Percentiles rank a stretch among this genome's conserved stretches.
phyloP scores from a whole-genome alignment of 176 grass and related monocot genomes.

The Hsuehochloa calcarea region DNA sequence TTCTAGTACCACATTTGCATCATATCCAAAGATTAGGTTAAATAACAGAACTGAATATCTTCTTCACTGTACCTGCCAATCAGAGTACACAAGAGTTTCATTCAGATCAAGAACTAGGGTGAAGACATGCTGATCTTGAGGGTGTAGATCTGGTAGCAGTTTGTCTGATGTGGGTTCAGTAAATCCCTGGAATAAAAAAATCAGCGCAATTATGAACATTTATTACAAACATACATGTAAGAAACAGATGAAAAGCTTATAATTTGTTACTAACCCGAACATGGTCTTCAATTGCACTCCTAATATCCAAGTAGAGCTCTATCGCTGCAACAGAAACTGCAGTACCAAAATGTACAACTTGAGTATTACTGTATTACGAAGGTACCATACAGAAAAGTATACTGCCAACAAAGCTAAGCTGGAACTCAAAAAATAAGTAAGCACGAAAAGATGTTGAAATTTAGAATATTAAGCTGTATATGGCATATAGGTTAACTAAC shows the following conservation, averaged over 20 bases:
- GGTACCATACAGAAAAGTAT: conserved; percentile 18
- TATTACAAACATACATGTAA: conserved; percentile 12
- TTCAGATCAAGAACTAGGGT: conserved; percentile 96
- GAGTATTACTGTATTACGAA: conserved; percentile 24
- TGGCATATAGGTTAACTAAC: not conserved
- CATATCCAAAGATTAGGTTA: conserved; percentile 14
- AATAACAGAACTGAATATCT: not conserved
- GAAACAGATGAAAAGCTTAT: not conserved
- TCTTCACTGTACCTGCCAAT: conserved; percentile 70
- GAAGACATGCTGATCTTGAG: conserved; percentile 59
- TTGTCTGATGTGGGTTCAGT: conserved; percentile 98
- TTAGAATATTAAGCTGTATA: not conserved
- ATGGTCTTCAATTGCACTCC: conserved; percentile 67
- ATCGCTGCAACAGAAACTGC: conserved; percentile 64
- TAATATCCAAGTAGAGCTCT: conserved; percentile 69
- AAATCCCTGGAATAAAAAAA: conserved; percentile 62
- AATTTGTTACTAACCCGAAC: conserved; percentile 61
- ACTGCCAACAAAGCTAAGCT: not conserved
- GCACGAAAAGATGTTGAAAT: not conserved
- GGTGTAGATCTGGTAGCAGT: conserved; percentile 79
- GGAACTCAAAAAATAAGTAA: not conserved
- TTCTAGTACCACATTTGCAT: conserved; percentile 2
- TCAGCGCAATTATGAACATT: not conserved
- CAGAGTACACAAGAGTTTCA: conserved; percentile 90
- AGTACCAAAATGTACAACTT: conserved; percentile 18